phyloP scores from a whole-genome alignment of 1,284 basidiomycete genomes.

The Ceraceosorus guamensis region DNA sequence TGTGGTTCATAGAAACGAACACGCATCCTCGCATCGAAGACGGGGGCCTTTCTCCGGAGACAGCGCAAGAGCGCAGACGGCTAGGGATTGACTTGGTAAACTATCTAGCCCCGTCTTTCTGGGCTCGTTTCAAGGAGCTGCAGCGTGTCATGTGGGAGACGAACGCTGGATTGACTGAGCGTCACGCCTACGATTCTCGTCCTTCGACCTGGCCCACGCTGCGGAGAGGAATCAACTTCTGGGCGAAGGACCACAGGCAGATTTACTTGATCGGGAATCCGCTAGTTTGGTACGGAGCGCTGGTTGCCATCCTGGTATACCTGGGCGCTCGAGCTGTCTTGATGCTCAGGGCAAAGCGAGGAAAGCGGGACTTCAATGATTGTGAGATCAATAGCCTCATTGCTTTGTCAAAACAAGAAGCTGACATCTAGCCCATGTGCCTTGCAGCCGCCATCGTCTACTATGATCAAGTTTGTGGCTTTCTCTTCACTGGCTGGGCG shows the following conservation, averaged over 20 bases:
- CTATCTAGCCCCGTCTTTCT: constrained; percentile 80
- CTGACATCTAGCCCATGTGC: constrained; percentile 68
- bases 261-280: constrained; percentile 92
- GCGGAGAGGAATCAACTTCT: constrained; percentile 91
- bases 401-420: constrained; percentile 65
- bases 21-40: constrained; percentile 55
- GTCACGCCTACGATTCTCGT: constrained; percentile 86
- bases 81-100: constrained; percentile 49
- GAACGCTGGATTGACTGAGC: constrained; percentile 88
- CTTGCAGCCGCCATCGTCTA: constrained; percentile 81
- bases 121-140: constrained; percentile 80
- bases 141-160: constrained; percentile 95
- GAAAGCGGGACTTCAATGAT: constrained; percentile 81
- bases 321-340: constrained; percentile 84
- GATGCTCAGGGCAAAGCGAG: constrained; percentile 80
- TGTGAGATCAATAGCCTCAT: constrained; percentile 82
- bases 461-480: constrained; percentile 91
- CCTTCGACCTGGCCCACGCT: constrained; percentile 99
- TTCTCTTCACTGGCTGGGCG: constrained; percentile 87
- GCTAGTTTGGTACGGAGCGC: constrained; percentile 85
- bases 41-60: background rate
- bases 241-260: constrained; percentile 65
- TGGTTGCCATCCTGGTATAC: constrained; percentile 73
- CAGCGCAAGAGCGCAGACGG: constrained; percentile 3
- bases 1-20: constrained; percentile 92